Percentiles rank a stretch among this genome's conserved stretches.
Conservation (phyloP, 2,329 filamentous ascomycete species). For the Didymella keratinophila region DNA sequence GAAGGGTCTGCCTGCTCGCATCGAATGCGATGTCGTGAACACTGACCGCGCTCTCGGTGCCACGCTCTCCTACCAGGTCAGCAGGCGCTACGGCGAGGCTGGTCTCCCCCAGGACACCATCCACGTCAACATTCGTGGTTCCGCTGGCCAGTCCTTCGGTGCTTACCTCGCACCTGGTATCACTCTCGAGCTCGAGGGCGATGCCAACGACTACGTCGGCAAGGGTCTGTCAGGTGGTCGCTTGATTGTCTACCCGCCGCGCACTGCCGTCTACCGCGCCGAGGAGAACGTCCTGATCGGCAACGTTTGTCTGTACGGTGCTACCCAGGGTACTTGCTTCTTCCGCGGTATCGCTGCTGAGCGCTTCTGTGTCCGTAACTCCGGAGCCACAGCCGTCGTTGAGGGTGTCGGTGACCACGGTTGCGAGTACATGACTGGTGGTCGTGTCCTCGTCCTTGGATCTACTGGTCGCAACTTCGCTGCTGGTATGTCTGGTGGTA, state of each 20-base stretch:
- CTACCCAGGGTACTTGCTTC: conserved; percentile 88
- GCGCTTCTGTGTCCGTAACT: conserved; percentile 96
- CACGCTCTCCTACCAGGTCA: conserved; percentile 94
- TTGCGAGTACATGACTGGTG: conserved; percentile 99
- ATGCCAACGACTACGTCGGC: conserved; percentile 95
- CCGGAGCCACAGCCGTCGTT: conserved; percentile 92
- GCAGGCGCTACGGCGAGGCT: conserved; percentile 86
- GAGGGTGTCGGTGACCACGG: conserved; percentile 96
- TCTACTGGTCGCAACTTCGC: conserved; percentile 95
- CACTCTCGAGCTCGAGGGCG: conserved; percentile 93
- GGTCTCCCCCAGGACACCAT: conserved; percentile 92
- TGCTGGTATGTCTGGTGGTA: conserved; percentile 97
- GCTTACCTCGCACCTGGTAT: conserved; percentile 93
- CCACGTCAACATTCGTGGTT: conserved; percentile 95
- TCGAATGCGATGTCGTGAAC: conserved; percentile 96
- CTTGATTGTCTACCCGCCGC: conserved; percentile 90
- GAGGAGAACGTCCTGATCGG: conserved; percentile 95
- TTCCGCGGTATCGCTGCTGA: conserved; percentile 97
- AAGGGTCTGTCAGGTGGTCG: conserved; percentile 95
- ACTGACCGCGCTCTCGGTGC: conserved; percentile 94
- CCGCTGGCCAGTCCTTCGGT: conserved; percentile 95
- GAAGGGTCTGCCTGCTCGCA: conserved; percentile 89
- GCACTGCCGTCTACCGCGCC: conserved; percentile 89
- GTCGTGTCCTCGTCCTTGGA: conserved; percentile 85
- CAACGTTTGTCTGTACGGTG: conserved; percentile 94